A percentile compares a stretch with the other conserved stretches of the same genome.
Evolutionary conservation across 108 stramenopile species (phyloP).

Genomic region (Poteriospumella lacustris): DNA sequence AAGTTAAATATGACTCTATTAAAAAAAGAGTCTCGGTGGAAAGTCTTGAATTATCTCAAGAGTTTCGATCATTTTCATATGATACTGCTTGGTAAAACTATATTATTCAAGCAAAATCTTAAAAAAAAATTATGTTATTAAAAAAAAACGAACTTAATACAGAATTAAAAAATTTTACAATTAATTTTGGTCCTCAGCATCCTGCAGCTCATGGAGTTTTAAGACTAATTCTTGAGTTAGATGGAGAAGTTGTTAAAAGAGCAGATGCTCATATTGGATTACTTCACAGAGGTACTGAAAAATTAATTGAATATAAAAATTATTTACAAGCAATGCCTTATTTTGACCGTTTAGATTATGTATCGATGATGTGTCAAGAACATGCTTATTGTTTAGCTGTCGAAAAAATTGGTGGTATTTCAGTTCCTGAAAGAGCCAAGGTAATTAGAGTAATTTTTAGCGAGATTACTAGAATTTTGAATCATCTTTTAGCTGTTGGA

Average conservation of each 20-base stretch:
- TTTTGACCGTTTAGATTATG: constrained; percentile 48
- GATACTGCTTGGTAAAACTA: constrained; percentile 2
- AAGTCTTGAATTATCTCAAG: constrained; percentile 18
- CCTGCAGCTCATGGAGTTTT: constrained; percentile 40
- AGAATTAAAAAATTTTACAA: constrained; percentile 38
- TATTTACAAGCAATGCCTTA: constrained; percentile 48
- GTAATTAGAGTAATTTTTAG: constrained; percentile 36
- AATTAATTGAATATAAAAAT: constrained; percentile 46
- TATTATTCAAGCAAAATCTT: background rate
- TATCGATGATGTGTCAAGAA: constrained; percentile 49
- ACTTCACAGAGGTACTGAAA: constrained; percentile 48
- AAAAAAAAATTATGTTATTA: constrained; percentile 14
- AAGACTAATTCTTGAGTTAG: constrained; percentile 37
- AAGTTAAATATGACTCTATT: constrained; percentile 5
- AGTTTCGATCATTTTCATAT: background rate
- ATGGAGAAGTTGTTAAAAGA: constrained; percentile 38
- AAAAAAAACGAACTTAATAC: constrained; percentile 24
- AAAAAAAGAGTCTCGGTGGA: background rate
- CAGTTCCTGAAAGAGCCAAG: constrained; percentile 26
- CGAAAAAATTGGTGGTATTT: constrained; percentile 30
- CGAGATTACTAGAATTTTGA: constrained; percentile 31
- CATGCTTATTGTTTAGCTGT: constrained; percentile 42
- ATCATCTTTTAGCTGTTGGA: constrained; percentile 31
- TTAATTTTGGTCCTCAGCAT: constrained; percentile 37
- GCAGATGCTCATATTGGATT: constrained; percentile 51